Base-by-base conservation (phyloP, 148 eudicot species). In the Linanthus parryae region DNA sequence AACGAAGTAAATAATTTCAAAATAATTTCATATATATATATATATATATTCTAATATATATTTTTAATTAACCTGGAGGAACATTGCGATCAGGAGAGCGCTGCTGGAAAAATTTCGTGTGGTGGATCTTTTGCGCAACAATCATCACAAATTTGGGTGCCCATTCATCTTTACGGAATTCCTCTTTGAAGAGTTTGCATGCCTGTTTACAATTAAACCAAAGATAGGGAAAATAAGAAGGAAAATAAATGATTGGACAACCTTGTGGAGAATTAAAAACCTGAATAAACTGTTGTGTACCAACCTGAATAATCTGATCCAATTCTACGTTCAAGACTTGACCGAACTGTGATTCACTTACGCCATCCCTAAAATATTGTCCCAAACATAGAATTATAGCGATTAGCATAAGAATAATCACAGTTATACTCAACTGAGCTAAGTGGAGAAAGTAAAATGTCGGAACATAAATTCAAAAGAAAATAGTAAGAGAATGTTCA, bases 51-150 rank as follows among this genome's bases (percentile, higher is more conserved):
- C n/a, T n/a, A n/a, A n/a, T n/a, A n/a, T n/a, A n/a, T n/a, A n/a
- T n/a, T n/a, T n/a, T n/a, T n/a, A 8, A 48, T 44, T 57, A 57
- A 90, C 97, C 95, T 35, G 97, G 95, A 18, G 84, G 97, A 42
- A 90, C 97, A 57, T 90, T 90, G 3, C n/a, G n/a, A 48, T 90
- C 95, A 0, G 97, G 97, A 26, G 81, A 64, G 26, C 66, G 69
- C 0, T 67, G 51, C 79, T 82, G 97, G 51, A 90, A 90, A 49
- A 90, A 90, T 57, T 90, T 90, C 0, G 95, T 90, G 42, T 89
- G 97, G 57, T 89, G 97, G 58, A 85, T 89, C 35, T 89, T 89
- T 68, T 89, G 95, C 1, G 97, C 97, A 30, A 90, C 54, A 23
- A 90, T 82, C 8, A 90, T 85, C 4, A 67, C 63, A 59, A 90